Evolutionary conservation across 371 early-diverging fungal species (phyloP), one percentile per base, ranked within the genome.

Genomic region (Entomophthora muscae): DNA sequence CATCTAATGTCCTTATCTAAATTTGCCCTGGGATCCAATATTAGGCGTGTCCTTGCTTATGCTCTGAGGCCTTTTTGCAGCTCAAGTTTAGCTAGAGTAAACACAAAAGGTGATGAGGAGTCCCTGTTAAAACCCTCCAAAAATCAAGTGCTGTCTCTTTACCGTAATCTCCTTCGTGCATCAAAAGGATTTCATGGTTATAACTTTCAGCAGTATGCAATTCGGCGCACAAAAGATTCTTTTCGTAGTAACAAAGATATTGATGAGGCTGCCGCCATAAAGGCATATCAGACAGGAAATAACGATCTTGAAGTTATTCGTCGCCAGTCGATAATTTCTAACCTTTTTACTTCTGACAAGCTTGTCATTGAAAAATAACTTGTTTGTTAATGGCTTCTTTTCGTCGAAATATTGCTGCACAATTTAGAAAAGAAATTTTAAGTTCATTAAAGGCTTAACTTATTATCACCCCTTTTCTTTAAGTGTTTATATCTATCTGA

Each of bases 191-290:
- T 84, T 64, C 66, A 77, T 2, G 69, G 80, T 59, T 84, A 87
- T 78, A 85, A 87, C 77, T 87, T 83, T 69, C 79, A 83, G 63
- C 77, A 82, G 52, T 87, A 87, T 67, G 80, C 84, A 42, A 63
- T 78, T 53, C 83, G 88, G 33, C 80, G 85, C 53, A 72, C 83
- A 30, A 70, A 75, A 55, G 85, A 85, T 66, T 79, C 78, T 26
- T 87, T 87, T 77, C 75, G 80, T 57, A 75, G 73, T 52, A 71
- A 81, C 69, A 74, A 74, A 65, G 66, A 63, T 30, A 79, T 78
- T 69, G 78, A 83, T 68, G 75, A 83, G 21, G 74, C 67, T 26
- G 75, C 74, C 63, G 76, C 83, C 57, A 57, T 72, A 62, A 66
- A 65, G 1, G 71, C 78, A 57, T 77, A 80, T 65, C 63, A 66